Evolutionary conservation across 1,139 yeast genomes (phyloP), one percentile per base, ranked within the genome.

Genomic region (Diutina siamensis): DNA sequence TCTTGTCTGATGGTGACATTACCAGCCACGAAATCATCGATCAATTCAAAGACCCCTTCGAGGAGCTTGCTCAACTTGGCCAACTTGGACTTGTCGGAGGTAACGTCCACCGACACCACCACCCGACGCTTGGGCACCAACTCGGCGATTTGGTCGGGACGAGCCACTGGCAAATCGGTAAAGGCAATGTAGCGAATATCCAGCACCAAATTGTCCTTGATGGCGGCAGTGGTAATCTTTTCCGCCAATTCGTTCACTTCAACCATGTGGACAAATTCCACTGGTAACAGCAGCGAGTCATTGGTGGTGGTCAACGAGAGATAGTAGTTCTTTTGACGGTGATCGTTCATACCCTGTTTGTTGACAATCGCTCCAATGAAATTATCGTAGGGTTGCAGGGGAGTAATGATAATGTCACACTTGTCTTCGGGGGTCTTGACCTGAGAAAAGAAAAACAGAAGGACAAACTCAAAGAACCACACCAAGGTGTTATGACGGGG

Each of bases 351-450:
- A 51, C 79, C 78, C 47, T 78, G 71, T 67, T 92, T 92, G 60
- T 94, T 80, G 36, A 88, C 96, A 58, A 92, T 68, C 20, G 94
- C 92, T 61, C 84, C 74, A 52, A 88, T 79, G 55, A 84, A 88
- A 58, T 81, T 81, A 57, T 74, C 79, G 55, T 72, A 76, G 48
- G 73, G 75, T 40, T 67, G 67, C 52, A 76, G 75, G 40, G 88
- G 84, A 47, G 71, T 71, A 52, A 87, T 76, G 41, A 70, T 71
- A 51, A 89, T 67, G 42, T 76, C 80, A 47, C 82, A 76, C 50
- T 65, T 68, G 60, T 85, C 95, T 44, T 67, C 67, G 40, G 88
- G 82, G 34, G 72, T 59, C 35, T 64, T 64, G 45, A 80, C 65
- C 47, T 65, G 54, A 45, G 61, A 70, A 45, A 76, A 58, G 60